phyloP scores from a whole-genome alignment of 2,329 filamentous ascomycete genomes.

The Aureobasidium melanogenum region DNA sequence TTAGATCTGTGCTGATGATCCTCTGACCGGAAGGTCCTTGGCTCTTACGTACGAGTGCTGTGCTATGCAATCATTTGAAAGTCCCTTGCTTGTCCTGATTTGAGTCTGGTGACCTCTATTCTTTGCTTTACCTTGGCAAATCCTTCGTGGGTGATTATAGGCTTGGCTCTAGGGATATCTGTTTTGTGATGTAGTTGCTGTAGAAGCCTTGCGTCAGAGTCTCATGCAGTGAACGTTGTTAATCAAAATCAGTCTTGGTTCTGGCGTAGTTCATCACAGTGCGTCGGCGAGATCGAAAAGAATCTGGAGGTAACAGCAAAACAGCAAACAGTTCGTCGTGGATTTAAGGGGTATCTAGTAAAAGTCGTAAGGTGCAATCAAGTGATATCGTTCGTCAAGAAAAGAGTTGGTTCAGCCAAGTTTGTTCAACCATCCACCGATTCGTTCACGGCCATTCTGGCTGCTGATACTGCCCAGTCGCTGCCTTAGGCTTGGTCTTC shows the following conservation, averaged over 20 bases:
- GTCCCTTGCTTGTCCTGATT: background rate
- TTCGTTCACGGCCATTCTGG: background rate
- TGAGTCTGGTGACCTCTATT: background rate
- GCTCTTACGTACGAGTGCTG: background rate
- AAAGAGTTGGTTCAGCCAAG: background rate
- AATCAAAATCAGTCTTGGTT: background rate
- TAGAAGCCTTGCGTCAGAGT: background rate
- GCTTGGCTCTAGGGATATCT: background rate
- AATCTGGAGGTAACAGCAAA: background rate
- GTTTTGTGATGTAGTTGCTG: background rate
- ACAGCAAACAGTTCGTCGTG: background rate
- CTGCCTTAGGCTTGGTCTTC: background rate
- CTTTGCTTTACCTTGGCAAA: background rate
- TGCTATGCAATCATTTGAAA: background rate
- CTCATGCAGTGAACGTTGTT: background rate
- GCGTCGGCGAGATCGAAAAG: background rate
- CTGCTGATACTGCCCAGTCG: conserved; percentile 1
- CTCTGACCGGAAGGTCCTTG: background rate
- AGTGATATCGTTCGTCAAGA: background rate
- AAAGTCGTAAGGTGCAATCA: background rate
- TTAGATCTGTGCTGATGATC: background rate
- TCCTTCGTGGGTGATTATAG: background rate
- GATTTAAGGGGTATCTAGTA: background rate
- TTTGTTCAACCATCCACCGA: conserved; percentile 8
- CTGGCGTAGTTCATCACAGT: background rate